phyloP scores from a whole-genome alignment of 441 rosid genomes.

The Gossypium schwendimanii region DNA sequence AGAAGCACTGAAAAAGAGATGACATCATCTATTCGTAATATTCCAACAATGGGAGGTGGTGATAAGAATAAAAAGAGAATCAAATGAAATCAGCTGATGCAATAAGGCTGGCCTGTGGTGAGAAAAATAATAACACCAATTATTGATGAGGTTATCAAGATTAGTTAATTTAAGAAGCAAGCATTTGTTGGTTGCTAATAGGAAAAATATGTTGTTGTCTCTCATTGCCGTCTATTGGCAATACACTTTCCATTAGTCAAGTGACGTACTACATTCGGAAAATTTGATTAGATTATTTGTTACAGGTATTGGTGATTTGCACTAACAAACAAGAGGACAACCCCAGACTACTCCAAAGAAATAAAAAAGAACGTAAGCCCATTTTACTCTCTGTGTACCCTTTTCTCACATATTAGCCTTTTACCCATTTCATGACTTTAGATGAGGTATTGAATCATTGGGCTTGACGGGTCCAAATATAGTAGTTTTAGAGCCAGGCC shows the following conservation, averaged over 20 bases:
- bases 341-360: no score
- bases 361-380: not conserved
- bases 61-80: conserved; percentile 14
- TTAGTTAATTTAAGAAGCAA: conserved; percentile 8
- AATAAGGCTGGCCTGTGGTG: conserved; percentile 9
- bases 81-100: conserved; percentile 27
- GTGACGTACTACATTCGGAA: not conserved
- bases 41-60: conserved; percentile 13
- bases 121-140: conserved; percentile 3
- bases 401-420: not conserved
- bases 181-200: conserved; percentile 14
- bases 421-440: not conserved
- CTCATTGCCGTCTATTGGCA: not conserved
- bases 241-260: not conserved
- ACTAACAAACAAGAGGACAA: not conserved
- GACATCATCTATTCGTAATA: conserved; percentile 12
- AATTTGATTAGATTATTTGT: not conserved
- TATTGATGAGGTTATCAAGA: conserved; percentile 11
- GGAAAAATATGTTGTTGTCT: conserved; percentile 17
- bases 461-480: not conserved
- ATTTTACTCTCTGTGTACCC: not conserved
- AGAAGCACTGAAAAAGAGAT: conserved; percentile 6
- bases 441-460: not conserved
- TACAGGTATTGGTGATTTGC: not conserved
- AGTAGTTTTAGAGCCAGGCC: not conserved